Evolutionary conservation across 305 asterid genomes (phyloP).

Genomic region (Coffea humblotiana): DNA sequence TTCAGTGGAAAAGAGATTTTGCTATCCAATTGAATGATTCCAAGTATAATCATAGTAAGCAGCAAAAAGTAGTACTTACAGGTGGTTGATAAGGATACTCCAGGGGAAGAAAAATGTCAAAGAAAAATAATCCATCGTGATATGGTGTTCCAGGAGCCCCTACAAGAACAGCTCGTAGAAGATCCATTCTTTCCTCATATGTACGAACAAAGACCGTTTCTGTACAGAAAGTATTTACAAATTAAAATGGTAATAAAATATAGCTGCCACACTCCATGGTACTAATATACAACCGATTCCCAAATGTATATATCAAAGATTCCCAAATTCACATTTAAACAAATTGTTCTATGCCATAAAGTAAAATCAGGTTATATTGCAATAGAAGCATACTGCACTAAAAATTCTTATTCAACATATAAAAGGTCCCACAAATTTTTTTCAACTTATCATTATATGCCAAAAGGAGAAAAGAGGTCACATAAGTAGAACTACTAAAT

Average conservation of each 20-base stretch:
- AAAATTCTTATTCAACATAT: background rate
- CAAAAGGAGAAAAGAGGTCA: background rate
- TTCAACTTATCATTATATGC: background rate
- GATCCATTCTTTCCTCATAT: constrained; percentile 76
- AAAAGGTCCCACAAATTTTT: background rate
- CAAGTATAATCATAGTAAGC: background rate
- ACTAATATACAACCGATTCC: background rate
- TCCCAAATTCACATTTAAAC: background rate
- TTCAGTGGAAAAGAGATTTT: background rate
- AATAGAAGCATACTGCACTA: background rate
- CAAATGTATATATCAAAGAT: background rate
- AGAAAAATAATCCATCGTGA: constrained; percentile 82
- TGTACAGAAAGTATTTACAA: constrained; percentile 30
- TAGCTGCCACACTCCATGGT: background rate
- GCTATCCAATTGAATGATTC: background rate
- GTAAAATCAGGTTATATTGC: background rate
- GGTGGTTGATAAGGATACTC: constrained; percentile 92
- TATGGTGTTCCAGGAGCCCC: constrained; percentile 93
- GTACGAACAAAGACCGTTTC: constrained; percentile 72
- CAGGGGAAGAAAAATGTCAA: constrained; percentile 78
- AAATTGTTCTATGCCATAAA: too few species aligned
- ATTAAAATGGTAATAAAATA: background rate
- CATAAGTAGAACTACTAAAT: background rate
- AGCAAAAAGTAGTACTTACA: constrained; percentile 40
- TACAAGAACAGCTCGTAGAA: constrained; percentile 73